Conservation (phyloP, 768 basidiomycete genomes). For the Boletellus ananiceps region DNA sequence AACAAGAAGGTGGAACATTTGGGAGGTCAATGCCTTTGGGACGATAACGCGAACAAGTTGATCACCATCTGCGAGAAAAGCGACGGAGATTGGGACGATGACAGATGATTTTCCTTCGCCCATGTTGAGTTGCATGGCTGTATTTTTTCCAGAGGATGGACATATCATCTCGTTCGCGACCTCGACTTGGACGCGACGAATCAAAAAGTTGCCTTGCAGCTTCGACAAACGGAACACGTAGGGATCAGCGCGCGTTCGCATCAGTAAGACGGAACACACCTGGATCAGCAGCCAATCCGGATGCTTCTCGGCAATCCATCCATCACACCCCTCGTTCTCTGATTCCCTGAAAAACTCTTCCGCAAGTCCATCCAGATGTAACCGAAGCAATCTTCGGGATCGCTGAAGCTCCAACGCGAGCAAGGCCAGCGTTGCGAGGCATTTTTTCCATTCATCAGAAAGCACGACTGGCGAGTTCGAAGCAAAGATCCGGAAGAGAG, state of each 20-base stretch:
- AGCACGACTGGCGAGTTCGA: slow-evolving; percentile 13
- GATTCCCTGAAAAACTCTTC: slow-evolving; percentile 17
- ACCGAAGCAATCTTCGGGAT: slow-evolving; percentile 29
- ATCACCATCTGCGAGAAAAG: slow-evolving; percentile 24
- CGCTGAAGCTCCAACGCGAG: slow-evolving; percentile 32
- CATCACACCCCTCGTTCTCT: slow-evolving; percentile 16
- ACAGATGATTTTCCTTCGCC: slow-evolving; percentile 49
- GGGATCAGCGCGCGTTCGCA: neutral
- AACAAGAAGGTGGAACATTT: slow-evolving; percentile 33
- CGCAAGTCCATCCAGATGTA: slow-evolving; percentile 5
- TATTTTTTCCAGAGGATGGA: slow-evolving; percentile 29
- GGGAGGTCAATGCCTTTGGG: slow-evolving; percentile 29
- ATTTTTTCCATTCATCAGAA: slow-evolving; percentile 25
- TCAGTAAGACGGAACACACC: slow-evolving; percentile 1
- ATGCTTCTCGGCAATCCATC: slow-evolving; percentile 12
- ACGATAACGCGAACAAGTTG: slow-evolving; percentile 31
- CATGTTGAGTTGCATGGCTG: slow-evolving; percentile 49
- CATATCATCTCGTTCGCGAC: slow-evolving; percentile 32
- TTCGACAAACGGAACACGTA: slow-evolving; percentile 17
- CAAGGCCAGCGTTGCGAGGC: slow-evolving; percentile 27
- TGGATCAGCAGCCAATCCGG: slow-evolving; percentile 22
- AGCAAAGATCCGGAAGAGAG: slow-evolving; percentile 28
- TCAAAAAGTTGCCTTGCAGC: slow-evolving; percentile 24
- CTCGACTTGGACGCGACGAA: slow-evolving; percentile 25
- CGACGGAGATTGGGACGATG: slow-evolving; percentile 31